A percentile compares a stretch with the other conserved stretches of the same genome.
Conservation (phyloP, 139 green algal genomes). For the Parachlorella kessleri region DNA sequence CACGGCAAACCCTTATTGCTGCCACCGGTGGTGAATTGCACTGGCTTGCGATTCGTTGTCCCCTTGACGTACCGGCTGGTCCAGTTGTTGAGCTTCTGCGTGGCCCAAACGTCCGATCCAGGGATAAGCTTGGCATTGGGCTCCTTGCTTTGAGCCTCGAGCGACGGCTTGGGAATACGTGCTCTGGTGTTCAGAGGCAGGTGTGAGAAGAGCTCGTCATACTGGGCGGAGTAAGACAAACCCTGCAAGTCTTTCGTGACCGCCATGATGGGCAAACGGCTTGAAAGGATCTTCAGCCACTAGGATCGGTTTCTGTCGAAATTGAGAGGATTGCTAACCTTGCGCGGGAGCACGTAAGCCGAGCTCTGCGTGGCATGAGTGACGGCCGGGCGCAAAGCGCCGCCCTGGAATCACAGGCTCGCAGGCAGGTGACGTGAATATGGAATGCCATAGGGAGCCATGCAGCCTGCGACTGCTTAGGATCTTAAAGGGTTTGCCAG, state of each 20-base stretch:
- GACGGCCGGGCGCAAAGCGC: too few relatives aligned
- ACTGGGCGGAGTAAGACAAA: slow-evolving; percentile 13
- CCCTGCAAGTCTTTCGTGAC: neutral
- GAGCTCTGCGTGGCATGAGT: too few relatives aligned
- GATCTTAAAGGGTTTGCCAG: too few relatives aligned
- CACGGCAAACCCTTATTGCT: neutral
- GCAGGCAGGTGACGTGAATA: neutral
- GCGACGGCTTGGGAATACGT: slow-evolving; percentile 74
- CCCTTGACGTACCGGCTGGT: slow-evolving; percentile 29
- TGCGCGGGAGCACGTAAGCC: neutral
- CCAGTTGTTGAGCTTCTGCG: slow-evolving; percentile 52
- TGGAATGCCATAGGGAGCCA: too few relatives aligned
- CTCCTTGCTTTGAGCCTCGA: slow-evolving; percentile 50
- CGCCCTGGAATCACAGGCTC: neutral
- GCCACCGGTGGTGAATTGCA: neutral
- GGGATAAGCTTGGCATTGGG: slow-evolving; percentile 37
- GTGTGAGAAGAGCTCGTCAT: slow-evolving; percentile 15
- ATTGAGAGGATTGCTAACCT: neutral
- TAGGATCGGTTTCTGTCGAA: neutral
- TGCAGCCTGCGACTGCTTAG: too few relatives aligned
- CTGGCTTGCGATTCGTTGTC: neutral
- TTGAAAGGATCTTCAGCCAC: neutral
- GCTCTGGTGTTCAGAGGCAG: slow-evolving; percentile 55
- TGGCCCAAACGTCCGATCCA: slow-evolving; percentile 64
- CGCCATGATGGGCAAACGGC: neutral